Base-by-base conservation (phyloP, 2,329 filamentous ascomycete genomes). In the Curvularia sp. region DNA sequence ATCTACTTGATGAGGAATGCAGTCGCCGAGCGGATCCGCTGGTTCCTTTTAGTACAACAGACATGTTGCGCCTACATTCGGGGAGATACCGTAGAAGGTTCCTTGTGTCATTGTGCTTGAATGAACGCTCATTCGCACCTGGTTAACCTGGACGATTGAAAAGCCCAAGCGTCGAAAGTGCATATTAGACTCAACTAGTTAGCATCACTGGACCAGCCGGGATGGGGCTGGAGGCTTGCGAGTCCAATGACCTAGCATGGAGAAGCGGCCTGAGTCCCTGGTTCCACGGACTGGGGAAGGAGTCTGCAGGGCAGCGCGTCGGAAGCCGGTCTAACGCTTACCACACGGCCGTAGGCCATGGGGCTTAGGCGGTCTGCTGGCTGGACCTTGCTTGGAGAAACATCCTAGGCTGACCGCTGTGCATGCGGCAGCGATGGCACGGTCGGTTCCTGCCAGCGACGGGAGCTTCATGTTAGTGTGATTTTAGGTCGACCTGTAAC, bases 91-190 rank as follows among this genome's bases (percentile, higher is more conserved):
- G 61, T 70, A 57, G 61, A 65, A 62, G 63, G 67, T 66, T 60
- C 59, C 67, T 70, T 72, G 72, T 71, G 71, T 74, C 73, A 74
- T 74, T 66, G 70, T 71, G 61, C 67, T 71, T 55, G 63, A 71
- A 59, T 62, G 63, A 68, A 69, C 65, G 69, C 63, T 66, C 66
- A 73, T 67, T 66, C 64, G 55, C 66, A 70, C 64, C 64, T 68
- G 68, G 69, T 71, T 68, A 72, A 73, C 69, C 65, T 69, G 57
- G 69, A 70, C 66, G 59, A 74, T 49, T 64, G 68, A 67, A 66
- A 61, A 53, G 65, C 67, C 72, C 70, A 74, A 74, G 71, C 65
- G 70, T 68, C 66, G 55, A 70, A 72, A 63, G 68, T 70, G 72
- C 73, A 71, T 56, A 63, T 71, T 74, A 67, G 68, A 64, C 53